Base-by-base conservation (phyloP, 345 rosid species). In the Angophora floribunda region DNA sequence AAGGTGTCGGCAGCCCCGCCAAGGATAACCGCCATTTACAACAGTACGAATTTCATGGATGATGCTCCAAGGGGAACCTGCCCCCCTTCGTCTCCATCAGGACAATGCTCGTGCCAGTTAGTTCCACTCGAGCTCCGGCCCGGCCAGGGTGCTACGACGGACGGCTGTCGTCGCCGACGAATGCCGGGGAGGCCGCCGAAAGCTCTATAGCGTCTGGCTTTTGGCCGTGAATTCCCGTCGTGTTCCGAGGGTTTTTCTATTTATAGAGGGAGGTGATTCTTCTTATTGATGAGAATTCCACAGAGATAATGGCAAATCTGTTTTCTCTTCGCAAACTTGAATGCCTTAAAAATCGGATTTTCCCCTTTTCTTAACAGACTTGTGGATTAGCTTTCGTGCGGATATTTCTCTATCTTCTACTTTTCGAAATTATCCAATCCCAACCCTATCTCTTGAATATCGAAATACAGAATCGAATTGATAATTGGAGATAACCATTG, bases 1-100 rank as follows among this genome's bases (percentile, higher is more conserved):
- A 53, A 7, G 28, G 61, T 36, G 41, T 36, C 61, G 16, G 61
- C 2, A 0, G 0, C 1, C 0, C 61, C 6, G 61, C 61, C 61
- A 21, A 55, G 0, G 61, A 11, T 21, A 26, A 21, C 61, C 26
- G 26, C 26, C 61, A 0, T 55, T 55, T 55, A 55, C 6, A 55
- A 55, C 61, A 55, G 61, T 55, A 21, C 0, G 26, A 21, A 55
- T 55, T 55, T 55, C 61, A 55, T 21, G 61, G 59, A 55, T 21
- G 8, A 55, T 55, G 61, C 61, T 55, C 61, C 61, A 8, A 1
- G 61, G 61, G 26, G 26, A 55, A 5, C 26, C 61, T 21, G 5
- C n/a, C 26, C 61, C 61, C 61, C 26, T 7, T 55, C 12, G 15
- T 55, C 61, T 55, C 61, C 61, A 55, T 55, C 59, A 53, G 26